A percentile compares a stretch with the other conserved stretches of the same genome.
phyloP scores from a whole-genome alignment of 1,284 basidiomycete genomes.

The Marasmius tenuissimus region DNA sequence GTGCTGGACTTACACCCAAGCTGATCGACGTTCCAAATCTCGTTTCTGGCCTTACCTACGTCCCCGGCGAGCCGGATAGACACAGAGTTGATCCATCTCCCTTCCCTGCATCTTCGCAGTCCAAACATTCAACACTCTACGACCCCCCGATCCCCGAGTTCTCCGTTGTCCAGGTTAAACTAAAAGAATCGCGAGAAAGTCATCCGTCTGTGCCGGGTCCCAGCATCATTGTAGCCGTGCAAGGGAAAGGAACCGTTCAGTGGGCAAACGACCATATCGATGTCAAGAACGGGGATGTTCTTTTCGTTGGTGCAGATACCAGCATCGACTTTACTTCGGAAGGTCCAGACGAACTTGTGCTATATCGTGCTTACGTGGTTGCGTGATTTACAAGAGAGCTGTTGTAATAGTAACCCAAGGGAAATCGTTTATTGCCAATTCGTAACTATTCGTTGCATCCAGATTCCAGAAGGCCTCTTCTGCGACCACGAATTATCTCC shows the following conservation, averaged over 20 bases:
- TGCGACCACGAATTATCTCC: no score
- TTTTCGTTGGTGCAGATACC: slow-evolving; percentile 82
- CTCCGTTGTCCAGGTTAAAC: slow-evolving; percentile 70
- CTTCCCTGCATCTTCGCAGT: slow-evolving; percentile 42
- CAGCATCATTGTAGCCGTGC: slow-evolving; percentile 78
- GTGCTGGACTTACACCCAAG: slow-evolving; percentile 97
- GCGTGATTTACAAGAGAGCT: not conserved
- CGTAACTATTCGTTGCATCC: no score
- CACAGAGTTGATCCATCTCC: slow-evolving; percentile 67
- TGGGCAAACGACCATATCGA: slow-evolving; percentile 46
- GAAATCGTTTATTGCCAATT: no score
- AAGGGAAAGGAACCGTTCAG: slow-evolving; percentile 60
- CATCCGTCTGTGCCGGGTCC: slow-evolving; percentile 78
- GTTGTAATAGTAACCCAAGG: not conserved
- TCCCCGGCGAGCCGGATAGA: slow-evolving; percentile 62
- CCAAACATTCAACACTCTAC: slow-evolving; percentile 57
- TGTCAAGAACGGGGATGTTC: slow-evolving; percentile 71
- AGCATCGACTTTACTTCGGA: slow-evolving; percentile 46
- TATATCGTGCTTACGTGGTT: slow-evolving; percentile 80
- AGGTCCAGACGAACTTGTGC: slow-evolving; percentile 41
- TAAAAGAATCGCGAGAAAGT: slow-evolving; percentile 51
- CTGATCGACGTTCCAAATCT: slow-evolving; percentile 92
- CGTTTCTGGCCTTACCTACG: slow-evolving; percentile 87
- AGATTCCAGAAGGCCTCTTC: no score
- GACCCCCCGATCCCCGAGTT: slow-evolving; percentile 97